Percentiles rank a stretch among this genome's conserved stretches.
Conservation (phyloP, 441 rosid species). For the Jatropha multifida region DNA sequence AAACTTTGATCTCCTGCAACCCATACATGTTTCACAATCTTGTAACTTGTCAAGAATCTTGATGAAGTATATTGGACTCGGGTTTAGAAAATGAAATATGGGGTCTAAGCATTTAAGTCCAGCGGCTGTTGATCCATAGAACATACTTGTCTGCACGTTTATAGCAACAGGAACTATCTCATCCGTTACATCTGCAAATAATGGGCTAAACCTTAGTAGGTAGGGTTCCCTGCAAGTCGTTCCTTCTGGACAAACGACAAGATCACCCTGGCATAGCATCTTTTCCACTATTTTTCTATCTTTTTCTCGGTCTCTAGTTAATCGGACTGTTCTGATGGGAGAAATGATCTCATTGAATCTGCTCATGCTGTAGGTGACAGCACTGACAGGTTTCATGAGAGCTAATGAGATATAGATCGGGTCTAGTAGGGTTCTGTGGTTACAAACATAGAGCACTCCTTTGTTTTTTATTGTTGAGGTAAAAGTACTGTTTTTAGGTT, state of each 20-base stretch:
- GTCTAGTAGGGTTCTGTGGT: conserved; percentile 69
- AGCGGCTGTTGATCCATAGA: conserved; percentile 72
- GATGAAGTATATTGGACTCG: conserved; percentile 33
- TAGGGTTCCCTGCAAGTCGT: conserved; percentile 83
- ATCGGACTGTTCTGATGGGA: conserved; percentile 48
- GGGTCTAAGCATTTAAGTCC: conserved; percentile 66
- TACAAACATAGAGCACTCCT: conserved; percentile 46
- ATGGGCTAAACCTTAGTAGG: conserved; percentile 70
- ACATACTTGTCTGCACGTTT: conserved; percentile 47
- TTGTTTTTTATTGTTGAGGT: background rate
- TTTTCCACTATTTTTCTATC: conserved; percentile 46
- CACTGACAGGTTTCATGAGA: conserved; percentile 43
- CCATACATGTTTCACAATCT: conserved; percentile 28
- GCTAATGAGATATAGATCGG: conserved; percentile 39
- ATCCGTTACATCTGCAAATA: conserved; percentile 57
- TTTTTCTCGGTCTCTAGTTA: conserved; percentile 45
- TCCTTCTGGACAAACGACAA: conserved; percentile 75
- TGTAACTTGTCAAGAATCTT: conserved; percentile 45
- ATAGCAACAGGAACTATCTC: conserved; percentile 64
- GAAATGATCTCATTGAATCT: conserved; percentile 50
- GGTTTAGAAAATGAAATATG: conserved; percentile 50
- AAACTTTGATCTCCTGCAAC: conserved; percentile 33
- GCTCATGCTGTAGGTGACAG: conserved; percentile 67
- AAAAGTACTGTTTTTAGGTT: background rate
- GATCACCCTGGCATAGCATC: conserved; percentile 42